Evolutionary conservation across 306 rosid species (phyloP).

Genomic region (Astragalus glycyphyllos): DNA sequence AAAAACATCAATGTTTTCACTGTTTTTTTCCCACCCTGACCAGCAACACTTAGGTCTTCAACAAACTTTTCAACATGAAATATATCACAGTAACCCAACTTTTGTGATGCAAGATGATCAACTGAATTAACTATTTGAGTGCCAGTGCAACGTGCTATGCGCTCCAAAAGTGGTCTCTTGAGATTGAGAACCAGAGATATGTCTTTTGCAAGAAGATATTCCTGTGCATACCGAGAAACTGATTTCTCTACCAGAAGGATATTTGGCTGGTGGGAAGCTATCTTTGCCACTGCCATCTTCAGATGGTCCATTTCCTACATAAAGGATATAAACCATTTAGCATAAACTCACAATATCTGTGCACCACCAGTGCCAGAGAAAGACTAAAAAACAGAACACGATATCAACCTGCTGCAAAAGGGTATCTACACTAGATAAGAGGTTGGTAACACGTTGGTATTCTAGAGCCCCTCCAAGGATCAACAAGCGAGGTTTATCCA

Average conservation of each 20-base stretch:
- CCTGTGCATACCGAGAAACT: slow-evolving; percentile 95
- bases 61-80: slow-evolving; percentile 80
- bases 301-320: slow-evolving; percentile 95
- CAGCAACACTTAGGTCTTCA: slow-evolving; percentile 72
- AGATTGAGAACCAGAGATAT: slow-evolving; percentile 91
- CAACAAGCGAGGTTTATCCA: slow-evolving; percentile 77
- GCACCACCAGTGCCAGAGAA: slow-evolving; percentile 28
- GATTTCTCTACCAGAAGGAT: slow-evolving; percentile 95
- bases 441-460: slow-evolving; percentile 89
- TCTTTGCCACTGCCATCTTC: slow-evolving; percentile 98
- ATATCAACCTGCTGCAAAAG: slow-evolving; percentile 94
- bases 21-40: slow-evolving; percentile 72
- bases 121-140: slow-evolving; percentile 83
- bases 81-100: slow-evolving; percentile 82
- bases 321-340: slow-evolving; percentile 36
- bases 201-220: slow-evolving; percentile 85
- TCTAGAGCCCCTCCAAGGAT: slow-evolving; percentile 99
- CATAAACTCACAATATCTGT: slow-evolving; percentile 30
- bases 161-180: slow-evolving; percentile 89
- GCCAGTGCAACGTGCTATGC: slow-evolving; percentile 92
- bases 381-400: slow-evolving; percentile 41
- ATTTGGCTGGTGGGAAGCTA: slow-evolving; percentile 80
- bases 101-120: slow-evolving; percentile 83
- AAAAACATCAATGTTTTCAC: slow-evolving; percentile 93
- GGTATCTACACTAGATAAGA: slow-evolving; percentile 92